These are phyloP conservation scores for Aspergillus costaricaensis DNA, from an alignment of 2,329 filamentous ascomycete species.

Conservation along the genomic window DNA sequence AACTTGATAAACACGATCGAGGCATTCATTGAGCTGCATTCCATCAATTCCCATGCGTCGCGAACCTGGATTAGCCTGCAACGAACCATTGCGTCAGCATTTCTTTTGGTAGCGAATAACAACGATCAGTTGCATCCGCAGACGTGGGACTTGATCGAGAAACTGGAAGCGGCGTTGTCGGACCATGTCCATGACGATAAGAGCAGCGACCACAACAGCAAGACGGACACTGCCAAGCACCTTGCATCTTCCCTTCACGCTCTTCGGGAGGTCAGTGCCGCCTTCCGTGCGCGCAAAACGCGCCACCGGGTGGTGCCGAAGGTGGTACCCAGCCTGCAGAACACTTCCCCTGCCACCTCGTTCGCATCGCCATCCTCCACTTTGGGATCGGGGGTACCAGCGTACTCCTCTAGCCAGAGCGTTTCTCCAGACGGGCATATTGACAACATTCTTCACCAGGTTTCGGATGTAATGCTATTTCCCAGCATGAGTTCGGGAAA, in stretches of 20 bases:
- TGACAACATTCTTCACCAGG: conserved; percentile 35
- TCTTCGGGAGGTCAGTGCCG: conserved; percentile 34
- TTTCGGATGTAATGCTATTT: conserved; percentile 41
- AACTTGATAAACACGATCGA: conserved; percentile 56
- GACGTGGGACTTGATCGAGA: conserved; percentile 33
- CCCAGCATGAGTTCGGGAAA: conserved; percentile 31
- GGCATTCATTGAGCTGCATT: conserved; percentile 57
- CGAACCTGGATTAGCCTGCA: conserved; percentile 48
- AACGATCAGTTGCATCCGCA: conserved; percentile 26
- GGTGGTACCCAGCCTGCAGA: conserved; percentile 1
- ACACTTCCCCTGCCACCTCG: conserved; percentile 15
- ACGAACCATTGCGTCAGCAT: conserved; percentile 44
- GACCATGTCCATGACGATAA: conserved; percentile 36
- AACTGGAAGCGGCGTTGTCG: conserved; percentile 31
- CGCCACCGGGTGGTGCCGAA: conserved; percentile 12
- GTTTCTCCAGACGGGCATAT: conserved; percentile 27
- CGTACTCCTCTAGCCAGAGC: conserved; percentile 12
- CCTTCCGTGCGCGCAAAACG: conserved; percentile 25
- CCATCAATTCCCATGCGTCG: conserved; percentile 38
- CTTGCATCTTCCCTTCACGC: conserved; percentile 36
- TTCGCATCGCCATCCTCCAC: conserved; percentile 14
- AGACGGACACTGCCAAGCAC: conserved; percentile 38
- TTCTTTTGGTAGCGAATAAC: conserved; percentile 38
- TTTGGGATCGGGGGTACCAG: conserved; percentile 4
- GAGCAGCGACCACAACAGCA: conserved; percentile 25